These are phyloP conservation scores for Gyrodon lividus DNA, from an alignment of 768 basidiomycete species.

Conservation along the genomic window DNA sequence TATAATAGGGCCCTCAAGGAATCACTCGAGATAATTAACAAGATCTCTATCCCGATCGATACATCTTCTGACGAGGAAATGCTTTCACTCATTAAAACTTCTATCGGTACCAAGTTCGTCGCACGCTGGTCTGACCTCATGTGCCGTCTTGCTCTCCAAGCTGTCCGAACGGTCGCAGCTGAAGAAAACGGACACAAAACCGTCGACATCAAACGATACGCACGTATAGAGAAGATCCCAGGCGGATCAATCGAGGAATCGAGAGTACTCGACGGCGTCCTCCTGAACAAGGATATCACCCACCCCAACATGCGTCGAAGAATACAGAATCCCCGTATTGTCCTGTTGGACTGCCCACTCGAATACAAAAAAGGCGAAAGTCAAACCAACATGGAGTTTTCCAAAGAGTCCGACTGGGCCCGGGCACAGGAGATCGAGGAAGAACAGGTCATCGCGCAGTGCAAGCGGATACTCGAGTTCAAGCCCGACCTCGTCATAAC, in stretches of 20 bases:
- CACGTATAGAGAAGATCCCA: constrained; percentile 94
- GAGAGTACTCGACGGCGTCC: constrained; percentile 82
- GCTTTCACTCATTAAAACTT: constrained; percentile 96
- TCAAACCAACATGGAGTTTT: constrained; percentile 98
- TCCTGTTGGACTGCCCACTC: constrained; percentile 90
- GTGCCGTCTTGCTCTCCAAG: constrained; percentile 92
- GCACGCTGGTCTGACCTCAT: constrained; percentile 96
- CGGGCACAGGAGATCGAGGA: constrained; percentile 93
- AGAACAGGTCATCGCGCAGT: constrained; percentile 89
- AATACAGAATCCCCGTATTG: constrained; percentile 85
- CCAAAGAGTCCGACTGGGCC: constrained; percentile 91
- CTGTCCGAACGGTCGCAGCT: constrained; percentile 83
- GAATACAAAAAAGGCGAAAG: constrained; percentile 99
- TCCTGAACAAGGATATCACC: constrained; percentile 99
- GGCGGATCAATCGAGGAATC: constrained; percentile 97
- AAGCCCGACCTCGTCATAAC: constrained; percentile 95
- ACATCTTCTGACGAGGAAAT: constrained; percentile 83
- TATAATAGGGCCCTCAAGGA: constrained; percentile 96
- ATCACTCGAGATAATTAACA: constrained; percentile 84
- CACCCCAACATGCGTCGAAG: constrained; percentile 95
- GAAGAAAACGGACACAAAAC: constrained; percentile 78
- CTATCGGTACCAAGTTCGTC: constrained; percentile 98
- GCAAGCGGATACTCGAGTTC: constrained; percentile 83
- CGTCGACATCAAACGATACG: constrained; percentile 98
- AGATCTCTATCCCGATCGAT: constrained; percentile 89